Percentiles rank a stretch among this genome's conserved stretches.
Evolutionary conservation across 2,329 filamentous ascomycete species (phyloP).

Genomic region (Didymella sp.): DNA sequence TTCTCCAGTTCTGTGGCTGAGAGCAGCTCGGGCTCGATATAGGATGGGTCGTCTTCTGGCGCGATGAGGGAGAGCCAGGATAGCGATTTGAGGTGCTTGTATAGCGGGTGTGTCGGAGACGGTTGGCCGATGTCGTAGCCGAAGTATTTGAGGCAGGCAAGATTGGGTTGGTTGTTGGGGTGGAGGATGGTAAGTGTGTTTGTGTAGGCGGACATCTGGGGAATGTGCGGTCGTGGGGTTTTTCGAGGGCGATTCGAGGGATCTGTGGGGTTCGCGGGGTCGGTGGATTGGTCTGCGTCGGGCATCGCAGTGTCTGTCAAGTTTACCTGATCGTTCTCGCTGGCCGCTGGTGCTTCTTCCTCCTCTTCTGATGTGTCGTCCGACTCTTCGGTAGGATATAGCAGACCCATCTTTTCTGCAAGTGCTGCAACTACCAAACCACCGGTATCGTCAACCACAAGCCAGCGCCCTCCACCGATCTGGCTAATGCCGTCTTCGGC

Average conservation of each 20-base stretch:
- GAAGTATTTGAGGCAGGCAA: constrained; percentile 88
- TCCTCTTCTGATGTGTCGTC: constrained; percentile 37
- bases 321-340: constrained; percentile 1
- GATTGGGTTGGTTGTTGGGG: constrained; percentile 83
- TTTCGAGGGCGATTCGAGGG: constrained; percentile 27
- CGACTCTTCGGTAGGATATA: constrained; percentile 61
- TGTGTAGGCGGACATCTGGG: constrained; percentile 69
- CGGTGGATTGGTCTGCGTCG: constrained; percentile 26
- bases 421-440: constrained; percentile 82
- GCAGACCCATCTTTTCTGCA: constrained; percentile 86
- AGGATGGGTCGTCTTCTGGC: constrained; percentile 76
- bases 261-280: constrained; percentile 30
- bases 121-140: constrained; percentile 75
- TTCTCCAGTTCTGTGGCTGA: constrained; percentile 67
- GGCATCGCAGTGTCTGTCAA: constrained; percentile 25
- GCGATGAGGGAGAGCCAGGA: constrained; percentile 92
- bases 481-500: constrained; percentile 45
- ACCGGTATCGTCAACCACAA: constrained; percentile 86
- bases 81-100: constrained; percentile 79
- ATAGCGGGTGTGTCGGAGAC: constrained; percentile 74
- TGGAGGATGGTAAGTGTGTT: constrained; percentile 86
- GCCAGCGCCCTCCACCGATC: constrained; percentile 68
- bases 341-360: constrained; percentile 7
- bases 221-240: constrained; percentile 43
- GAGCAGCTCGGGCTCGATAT: constrained; percentile 69